Evolutionary conservation across 768 basidiomycete genomes (phyloP), one percentile per base, ranked within the genome.

Genomic region (Plicaturopsis crispa): DNA sequence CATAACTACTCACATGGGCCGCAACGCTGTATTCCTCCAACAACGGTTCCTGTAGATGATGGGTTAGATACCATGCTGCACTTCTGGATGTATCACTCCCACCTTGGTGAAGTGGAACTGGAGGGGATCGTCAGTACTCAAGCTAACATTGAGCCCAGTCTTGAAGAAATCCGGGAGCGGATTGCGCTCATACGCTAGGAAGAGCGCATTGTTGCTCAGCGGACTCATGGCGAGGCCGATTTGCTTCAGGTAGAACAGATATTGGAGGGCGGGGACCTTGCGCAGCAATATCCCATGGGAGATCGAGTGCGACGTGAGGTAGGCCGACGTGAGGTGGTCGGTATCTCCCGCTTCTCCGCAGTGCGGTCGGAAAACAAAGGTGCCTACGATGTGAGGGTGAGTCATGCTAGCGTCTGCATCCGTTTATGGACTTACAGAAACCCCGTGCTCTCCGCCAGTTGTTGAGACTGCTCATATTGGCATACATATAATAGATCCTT

Each of bases 21-120:
- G 96, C 96, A 7, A 98, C 94, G 33, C 89, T 93, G 55, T 98
- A 99, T 54, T 99, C 96, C 53, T 99, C 96, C 40, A 97, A 62
- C 11, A 97, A 60, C 5, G 92, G 92, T 66, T 97, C 92, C 88
- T 93, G 49, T 4, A 36, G 22, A 35, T 6, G 19, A 24, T 8
- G 18, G 8, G 17, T 34, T 18, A 12, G 17, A 19, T n/a, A n/a
- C n/a, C n/a, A n/a, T n/a, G n/a, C n/a, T n/a, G n/a, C n/a, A n/a
- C n/a, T n/a, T n/a, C n/a, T n/a, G n/a, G n/a, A n/a, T n/a, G n/a
- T n/a, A n/a, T n/a, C n/a, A n/a, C n/a, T n/a, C 71, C 23, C 36
- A 83, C 92, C 72, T 96, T 96, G 21, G 96, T 98, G 62, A 98
- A 96, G 63, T 98, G 94, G 66, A 99, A 96, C 62, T 98, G 94